These are phyloP conservation scores for Sarocladium brachiariae DNA, from an alignment of 2,329 filamentous ascomycete species.

Conservation along the genomic window DNA sequence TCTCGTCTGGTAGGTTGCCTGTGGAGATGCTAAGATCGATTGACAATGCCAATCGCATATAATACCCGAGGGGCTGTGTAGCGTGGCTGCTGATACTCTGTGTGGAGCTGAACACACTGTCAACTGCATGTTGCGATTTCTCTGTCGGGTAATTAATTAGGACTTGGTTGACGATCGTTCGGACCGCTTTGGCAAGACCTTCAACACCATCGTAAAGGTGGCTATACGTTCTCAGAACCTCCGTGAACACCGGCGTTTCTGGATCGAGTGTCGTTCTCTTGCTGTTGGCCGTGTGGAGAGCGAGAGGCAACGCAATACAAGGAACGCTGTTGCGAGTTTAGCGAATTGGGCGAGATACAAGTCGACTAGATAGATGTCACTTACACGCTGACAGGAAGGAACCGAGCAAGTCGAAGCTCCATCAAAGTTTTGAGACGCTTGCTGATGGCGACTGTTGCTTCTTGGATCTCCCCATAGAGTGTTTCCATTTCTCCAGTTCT, in stretches of 20 bases:
- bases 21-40: neutral
- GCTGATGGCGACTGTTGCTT: neutral
- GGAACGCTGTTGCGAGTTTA: neutral
- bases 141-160: neutral
- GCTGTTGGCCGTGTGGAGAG: neutral
- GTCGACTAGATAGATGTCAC: neutral
- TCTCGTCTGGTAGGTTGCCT: neutral
- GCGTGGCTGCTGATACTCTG: neutral
- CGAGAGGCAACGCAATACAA: neutral
- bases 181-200: neutral
- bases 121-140: neutral
- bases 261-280: neutral
- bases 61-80: neutral
- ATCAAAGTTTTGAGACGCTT: neutral
- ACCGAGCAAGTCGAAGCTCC: neutral
- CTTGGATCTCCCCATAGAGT: neutral
- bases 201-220: neutral
- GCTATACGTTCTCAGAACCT: neutral
- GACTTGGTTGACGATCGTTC: neutral
- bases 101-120: neutral
- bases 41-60: neutral
- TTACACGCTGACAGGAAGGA: neutral
- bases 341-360: neutral
- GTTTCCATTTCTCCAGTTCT: neutral
- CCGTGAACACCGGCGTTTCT: neutral